A percentile compares a stretch with the other conserved stretches of the same genome.
These are phyloP conservation scores for Populus deltoides DNA, from an alignment of 345 rosid species.

Conservation along the genomic window DNA sequence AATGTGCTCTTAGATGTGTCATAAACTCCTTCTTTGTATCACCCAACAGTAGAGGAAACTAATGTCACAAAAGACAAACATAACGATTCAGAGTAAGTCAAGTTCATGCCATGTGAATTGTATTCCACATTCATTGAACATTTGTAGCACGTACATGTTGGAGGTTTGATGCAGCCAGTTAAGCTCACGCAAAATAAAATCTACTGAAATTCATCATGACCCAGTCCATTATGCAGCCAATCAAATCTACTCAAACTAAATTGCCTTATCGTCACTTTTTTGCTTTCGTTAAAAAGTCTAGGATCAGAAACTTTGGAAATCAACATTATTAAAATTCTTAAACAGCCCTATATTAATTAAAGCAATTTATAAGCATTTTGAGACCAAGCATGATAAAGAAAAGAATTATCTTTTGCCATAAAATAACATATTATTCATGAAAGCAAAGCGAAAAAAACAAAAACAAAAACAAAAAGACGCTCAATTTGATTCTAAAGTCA, in stretches of 20 bases:
- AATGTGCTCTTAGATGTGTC: not conserved
- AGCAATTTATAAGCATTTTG: too few relatives aligned
- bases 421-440: too few relatives aligned
- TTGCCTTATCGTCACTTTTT: too few relatives aligned
- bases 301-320: too few relatives aligned
- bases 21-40: not conserved
- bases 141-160: not conserved
- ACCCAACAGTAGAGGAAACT: not conserved
- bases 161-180: not conserved
- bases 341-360: too few relatives aligned
- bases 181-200: not conserved
- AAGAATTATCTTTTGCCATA: not conserved
- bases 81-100: not conserved
- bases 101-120: not conserved
- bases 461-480: not conserved
- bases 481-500: not conserved
- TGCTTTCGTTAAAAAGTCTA: too few relatives aligned
- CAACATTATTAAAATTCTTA: too few relatives aligned
- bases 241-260: too few relatives aligned
- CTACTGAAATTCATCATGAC: not conserved
- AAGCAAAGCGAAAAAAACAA: not conserved
- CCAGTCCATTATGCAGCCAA: too few relatives aligned
- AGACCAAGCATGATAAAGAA: too few relatives aligned
- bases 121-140: not conserved
- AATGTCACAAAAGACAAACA: not conserved